phyloP scores from a whole-genome alignment of 345 rosid species.

The Pistacia integerrima region DNA sequence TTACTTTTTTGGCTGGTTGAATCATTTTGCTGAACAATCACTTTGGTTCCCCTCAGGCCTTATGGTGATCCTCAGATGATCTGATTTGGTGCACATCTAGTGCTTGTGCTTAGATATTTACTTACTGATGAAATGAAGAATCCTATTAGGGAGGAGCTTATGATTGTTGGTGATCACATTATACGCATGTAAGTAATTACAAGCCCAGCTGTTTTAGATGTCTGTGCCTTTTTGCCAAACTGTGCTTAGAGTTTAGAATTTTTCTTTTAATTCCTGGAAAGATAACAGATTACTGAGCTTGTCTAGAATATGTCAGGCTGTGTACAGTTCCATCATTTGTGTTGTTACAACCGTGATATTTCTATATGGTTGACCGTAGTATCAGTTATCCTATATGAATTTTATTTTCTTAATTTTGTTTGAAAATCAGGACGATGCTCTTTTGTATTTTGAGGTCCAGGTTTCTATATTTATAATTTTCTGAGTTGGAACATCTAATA shows the following conservation, averaged over 20 bases:
- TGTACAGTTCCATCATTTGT: slow-evolving; percentile 9
- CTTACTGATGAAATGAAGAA: slow-evolving; percentile 75
- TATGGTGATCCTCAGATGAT: slow-evolving; percentile 98
- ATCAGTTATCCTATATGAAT: neutral
- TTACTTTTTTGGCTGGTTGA: neutral
- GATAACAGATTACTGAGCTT: neutral
- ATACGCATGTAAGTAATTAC: slow-evolving; percentile 69
- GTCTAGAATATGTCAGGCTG: slow-evolving; percentile 2
- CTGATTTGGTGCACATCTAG: slow-evolving; percentile 92
- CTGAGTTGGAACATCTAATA: slow-evolving; percentile 34
- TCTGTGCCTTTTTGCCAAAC: neutral
- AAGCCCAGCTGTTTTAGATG: neutral
- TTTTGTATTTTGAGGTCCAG: neutral
- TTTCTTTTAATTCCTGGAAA: neutral
- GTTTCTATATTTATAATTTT: slow-evolving; percentile 16
- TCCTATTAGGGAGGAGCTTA: slow-evolving; percentile 78
- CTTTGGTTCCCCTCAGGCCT: slow-evolving; percentile 62
- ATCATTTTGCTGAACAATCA: slow-evolving; percentile 21
- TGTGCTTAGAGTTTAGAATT: neutral
- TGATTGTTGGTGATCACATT: slow-evolving; percentile 89
- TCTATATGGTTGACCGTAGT: neutral
- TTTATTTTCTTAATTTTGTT: neutral
- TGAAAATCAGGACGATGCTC: slow-evolving; percentile 2
- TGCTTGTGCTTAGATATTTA: slow-evolving; percentile 83
- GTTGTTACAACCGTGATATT: neutral